These are phyloP conservation scores for Pythium aquatile DNA, from an alignment of 352 stramenopile species.

Conservation along the genomic window DNA sequence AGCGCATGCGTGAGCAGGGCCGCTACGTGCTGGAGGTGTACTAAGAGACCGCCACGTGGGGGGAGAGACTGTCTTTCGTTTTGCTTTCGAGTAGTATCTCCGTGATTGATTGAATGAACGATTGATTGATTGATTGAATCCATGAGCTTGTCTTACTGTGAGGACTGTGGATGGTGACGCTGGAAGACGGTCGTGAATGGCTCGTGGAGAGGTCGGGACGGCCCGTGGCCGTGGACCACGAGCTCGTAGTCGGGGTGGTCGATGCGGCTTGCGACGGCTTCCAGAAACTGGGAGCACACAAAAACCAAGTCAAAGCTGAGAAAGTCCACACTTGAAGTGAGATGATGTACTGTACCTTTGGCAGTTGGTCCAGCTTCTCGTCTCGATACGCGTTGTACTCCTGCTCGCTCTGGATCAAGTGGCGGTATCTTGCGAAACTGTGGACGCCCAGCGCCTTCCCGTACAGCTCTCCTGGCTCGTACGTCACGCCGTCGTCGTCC, in stretches of 20 bases:
- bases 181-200: constrained; percentile 8
- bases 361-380: constrained; percentile 46
- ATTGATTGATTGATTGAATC: too few species aligned
- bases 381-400: constrained; percentile 52
- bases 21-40: constrained; percentile 87
- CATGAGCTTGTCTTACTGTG: neutral
- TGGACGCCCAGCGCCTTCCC: constrained; percentile 33
- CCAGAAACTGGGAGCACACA: constrained; percentile 34
- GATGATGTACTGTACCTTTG: constrained; percentile 36
- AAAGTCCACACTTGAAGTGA: constrained; percentile 12
- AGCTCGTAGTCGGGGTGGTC: constrained; percentile 43
- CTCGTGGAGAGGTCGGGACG: constrained; percentile 42
- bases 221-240: constrained; percentile 51
- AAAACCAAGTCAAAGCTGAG: constrained; percentile 18
- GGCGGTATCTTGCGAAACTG: constrained; percentile 57
- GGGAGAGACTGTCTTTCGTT: neutral
- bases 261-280: constrained; percentile 35
- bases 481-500: constrained; percentile 21
- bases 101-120: too few species aligned
- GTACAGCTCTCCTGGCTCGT: constrained; percentile 42
- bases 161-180: neutral
- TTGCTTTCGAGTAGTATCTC: neutral
- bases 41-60: constrained; percentile 31
- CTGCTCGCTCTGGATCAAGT: constrained; percentile 58
- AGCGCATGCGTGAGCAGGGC: constrained; percentile 76